Conservation (phyloP, 768 basidiomycete species). For the Pisolithus orientalis region DNA sequence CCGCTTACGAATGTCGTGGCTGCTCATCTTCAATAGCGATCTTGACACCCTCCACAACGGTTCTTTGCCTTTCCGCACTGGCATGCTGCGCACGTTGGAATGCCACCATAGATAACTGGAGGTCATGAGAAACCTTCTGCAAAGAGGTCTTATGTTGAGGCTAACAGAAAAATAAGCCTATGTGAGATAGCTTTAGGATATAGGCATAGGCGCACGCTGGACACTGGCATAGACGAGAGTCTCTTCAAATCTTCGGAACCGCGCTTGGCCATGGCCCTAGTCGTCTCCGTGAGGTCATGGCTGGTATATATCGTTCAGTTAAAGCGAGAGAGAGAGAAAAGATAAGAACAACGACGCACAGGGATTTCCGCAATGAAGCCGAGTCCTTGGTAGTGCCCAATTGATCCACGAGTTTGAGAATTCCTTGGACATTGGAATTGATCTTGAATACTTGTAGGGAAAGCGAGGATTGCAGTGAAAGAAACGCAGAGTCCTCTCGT, state of each 20-base stretch:
- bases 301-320: constrained; percentile 34
- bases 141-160: constrained; percentile 77
- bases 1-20: constrained; percentile 22
- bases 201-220: constrained; percentile 40
- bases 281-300: constrained; percentile 91
- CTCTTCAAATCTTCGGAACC: constrained; percentile 92
- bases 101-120: constrained; percentile 81
- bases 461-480: constrained; percentile 68
- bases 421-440: constrained; percentile 94
- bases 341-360: constrained; percentile 49
- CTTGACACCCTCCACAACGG: constrained; percentile 83
- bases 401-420: constrained; percentile 93
- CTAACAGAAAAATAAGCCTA: constrained; percentile 31
- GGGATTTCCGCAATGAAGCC: constrained; percentile 66
- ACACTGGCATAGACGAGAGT: constrained; percentile 60
- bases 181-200: neutral
- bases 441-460: constrained; percentile 98
- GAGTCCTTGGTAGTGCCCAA: constrained; percentile 83
- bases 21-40: constrained; percentile 75
- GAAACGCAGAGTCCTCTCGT: constrained; percentile 69
- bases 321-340: neutral
- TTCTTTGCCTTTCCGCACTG: constrained; percentile 85
- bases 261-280: constrained; percentile 90
- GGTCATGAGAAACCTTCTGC: constrained; percentile 90
- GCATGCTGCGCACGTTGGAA: constrained; percentile 91